Base-by-base conservation (phyloP, 306 rosid species). In the Pyrus pyrifolia region DNA sequence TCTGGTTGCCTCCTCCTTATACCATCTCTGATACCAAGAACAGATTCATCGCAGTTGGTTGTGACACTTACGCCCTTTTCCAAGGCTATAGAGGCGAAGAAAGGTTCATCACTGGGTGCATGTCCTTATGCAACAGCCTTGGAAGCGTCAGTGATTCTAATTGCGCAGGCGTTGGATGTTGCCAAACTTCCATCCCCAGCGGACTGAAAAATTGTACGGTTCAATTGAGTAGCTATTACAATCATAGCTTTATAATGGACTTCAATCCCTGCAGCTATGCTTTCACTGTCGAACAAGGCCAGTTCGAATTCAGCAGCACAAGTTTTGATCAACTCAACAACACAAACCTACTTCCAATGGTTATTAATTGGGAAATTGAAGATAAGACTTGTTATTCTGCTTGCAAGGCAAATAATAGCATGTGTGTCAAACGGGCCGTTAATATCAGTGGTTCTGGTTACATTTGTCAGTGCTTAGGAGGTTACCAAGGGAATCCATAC, bases 191-290 rank as follows among this genome's bases (percentile, higher is more conserved):
- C 45, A 30, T 71, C 38, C 77, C 71, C 10, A 4, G 33, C 0
- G 77, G 76, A 63, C 25, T 51, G 27, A 35, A 30, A 29, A 63
- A 63, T 40, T 3, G 29, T 14, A 31, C 29, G 15, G 5, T 71
- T 3, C 12, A 11, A 10, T 44, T 40, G 29, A 0, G 1, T 3
- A 71, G 77, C 58, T 51, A 4, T 40, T 0, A 61, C 2, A 52
- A 45, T 31, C 77, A 71, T 10, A 63, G 33, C 14, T 11, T 0
- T 3, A 67, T 74, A 21, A 67, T 23, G 65, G n/a, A 40, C 30
- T 80, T 80, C 46, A 80, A 80, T 19, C 75, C 10, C 6, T 80
- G 83, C 76, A 51, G 76, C 49, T 74, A 38, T 18, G 79, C 79
- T 18, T 80, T 80, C 66, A 60, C 75, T 35, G 76, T 68, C 1